Conservation (phyloP, 2,329 filamentous ascomycete genomes). For the Fusarium euwallaceae region DNA sequence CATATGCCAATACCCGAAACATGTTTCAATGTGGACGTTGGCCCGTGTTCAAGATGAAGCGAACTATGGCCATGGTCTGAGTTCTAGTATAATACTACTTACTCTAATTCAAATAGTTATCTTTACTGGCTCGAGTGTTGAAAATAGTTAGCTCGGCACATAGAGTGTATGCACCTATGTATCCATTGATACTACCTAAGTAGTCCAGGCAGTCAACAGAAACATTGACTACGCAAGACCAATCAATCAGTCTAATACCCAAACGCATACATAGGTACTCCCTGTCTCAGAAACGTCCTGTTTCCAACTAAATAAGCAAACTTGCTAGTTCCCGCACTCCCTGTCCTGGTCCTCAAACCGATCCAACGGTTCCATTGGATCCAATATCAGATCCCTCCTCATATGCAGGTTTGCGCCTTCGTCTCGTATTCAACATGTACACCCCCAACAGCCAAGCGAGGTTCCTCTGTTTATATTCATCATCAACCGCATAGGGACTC, state of each 20-base stretch:
- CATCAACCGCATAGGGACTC: background rate
- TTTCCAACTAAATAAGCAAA: background rate
- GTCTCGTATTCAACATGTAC: slow-evolving; percentile 23
- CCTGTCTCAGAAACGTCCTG: background rate
- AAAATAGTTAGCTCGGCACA: background rate
- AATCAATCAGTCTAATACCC: background rate
- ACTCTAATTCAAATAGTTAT: background rate
- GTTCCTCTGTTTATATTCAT: background rate
- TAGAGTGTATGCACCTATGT: background rate
- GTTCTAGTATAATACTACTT: background rate
- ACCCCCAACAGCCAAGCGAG: background rate
- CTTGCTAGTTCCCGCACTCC: background rate
- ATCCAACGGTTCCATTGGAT: background rate
- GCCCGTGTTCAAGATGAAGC: background rate
- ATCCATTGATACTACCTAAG: background rate
- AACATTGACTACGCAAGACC: background rate
- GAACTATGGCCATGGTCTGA: background rate
- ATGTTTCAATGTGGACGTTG: slow-evolving; percentile 19
- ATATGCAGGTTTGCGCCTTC: slow-evolving; percentile 33
- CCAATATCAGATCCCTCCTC: background rate
- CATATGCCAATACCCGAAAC: slow-evolving; percentile 31
- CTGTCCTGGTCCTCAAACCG: background rate
- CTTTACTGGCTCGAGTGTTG: background rate
- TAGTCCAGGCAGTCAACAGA: background rate
- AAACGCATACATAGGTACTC: background rate